These are phyloP conservation scores for Backusella circina DNA, from an alignment of 192 early-diverging fungal species.

Conservation along the genomic window DNA sequence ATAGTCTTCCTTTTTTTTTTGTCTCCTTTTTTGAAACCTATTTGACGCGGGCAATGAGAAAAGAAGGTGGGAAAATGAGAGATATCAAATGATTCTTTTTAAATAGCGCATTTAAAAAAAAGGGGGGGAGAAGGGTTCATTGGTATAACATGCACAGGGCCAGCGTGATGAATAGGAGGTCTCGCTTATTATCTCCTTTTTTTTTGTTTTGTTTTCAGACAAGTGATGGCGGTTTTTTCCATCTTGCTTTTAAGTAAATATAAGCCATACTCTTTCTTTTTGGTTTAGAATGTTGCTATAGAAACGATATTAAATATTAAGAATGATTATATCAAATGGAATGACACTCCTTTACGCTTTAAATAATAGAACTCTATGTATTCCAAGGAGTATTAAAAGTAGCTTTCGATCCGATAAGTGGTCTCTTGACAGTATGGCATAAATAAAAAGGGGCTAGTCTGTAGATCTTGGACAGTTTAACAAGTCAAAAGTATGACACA, in stretches of 20 bases:
- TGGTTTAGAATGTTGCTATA: background rate
- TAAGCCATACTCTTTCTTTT: background rate
- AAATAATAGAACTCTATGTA: background rate
- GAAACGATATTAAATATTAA: background rate
- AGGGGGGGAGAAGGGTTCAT: background rate
- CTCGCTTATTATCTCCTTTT: background rate
- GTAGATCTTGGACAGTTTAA: constrained; percentile 4
- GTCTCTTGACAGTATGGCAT: constrained; percentile 14
- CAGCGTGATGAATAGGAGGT: background rate
- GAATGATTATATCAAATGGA: constrained; percentile 1
- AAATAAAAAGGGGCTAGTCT: background rate
- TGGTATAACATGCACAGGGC: constrained; percentile 1
- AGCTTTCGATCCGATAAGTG: constrained; percentile 4
- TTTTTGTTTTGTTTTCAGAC: background rate
- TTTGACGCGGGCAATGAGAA: constrained; percentile 5
- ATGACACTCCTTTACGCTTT: background rate
- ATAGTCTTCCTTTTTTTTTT: background rate
- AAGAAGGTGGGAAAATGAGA: constrained; percentile 2
- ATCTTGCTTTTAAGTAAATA: background rate
- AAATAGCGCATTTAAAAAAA: constrained; percentile 2
- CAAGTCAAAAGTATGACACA: constrained; percentile 6
- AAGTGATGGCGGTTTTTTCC: background rate
- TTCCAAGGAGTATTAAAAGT: constrained; percentile 6
- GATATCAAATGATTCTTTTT: constrained; percentile 3
- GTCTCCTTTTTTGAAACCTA: constrained; percentile 1